Percentiles rank a stretch among this genome's conserved stretches.
Evolutionary conservation across 1,139 yeast species (phyloP).

Genomic region (Suhomyces chickasaworum): DNA sequence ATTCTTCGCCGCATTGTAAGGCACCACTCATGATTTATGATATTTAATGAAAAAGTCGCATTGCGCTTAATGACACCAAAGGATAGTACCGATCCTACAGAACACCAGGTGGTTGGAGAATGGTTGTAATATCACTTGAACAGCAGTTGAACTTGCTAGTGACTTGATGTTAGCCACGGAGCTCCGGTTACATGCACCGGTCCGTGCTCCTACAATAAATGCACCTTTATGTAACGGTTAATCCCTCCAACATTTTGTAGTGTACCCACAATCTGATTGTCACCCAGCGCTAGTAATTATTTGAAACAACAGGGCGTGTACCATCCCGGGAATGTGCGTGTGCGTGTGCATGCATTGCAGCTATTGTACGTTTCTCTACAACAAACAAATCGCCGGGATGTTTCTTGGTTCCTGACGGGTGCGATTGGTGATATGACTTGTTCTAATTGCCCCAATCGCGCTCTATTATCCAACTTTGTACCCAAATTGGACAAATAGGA

Average conservation of each 20-base stretch:
- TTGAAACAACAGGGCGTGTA: neutral
- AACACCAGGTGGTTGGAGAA: neutral
- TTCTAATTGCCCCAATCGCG: neutral
- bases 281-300: neutral
- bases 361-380: neutral
- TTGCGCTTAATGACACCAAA: constrained; percentile 2
- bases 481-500: neutral
- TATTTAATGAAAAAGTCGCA: constrained; percentile 10
- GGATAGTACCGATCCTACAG: neutral
- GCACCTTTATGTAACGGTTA: neutral
- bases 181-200: neutral
- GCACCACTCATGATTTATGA: constrained; percentile 6
- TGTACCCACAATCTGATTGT: neutral
- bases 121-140: neutral
- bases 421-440: neutral
- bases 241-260: neutral
- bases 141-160: neutral
- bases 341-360: neutral
- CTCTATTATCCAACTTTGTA: too few relatives aligned
- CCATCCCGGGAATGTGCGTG: neutral
- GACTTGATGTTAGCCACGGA: neutral
- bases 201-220: neutral
- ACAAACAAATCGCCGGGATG: neutral
- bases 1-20: constrained; percentile 16
- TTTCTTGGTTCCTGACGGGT: constrained; percentile 1